Percentiles rank a stretch among this genome's conserved stretches.
phyloP scores from a whole-genome alignment of 495 filamentous ascomycete genomes.

The Penicillium manginii region DNA sequence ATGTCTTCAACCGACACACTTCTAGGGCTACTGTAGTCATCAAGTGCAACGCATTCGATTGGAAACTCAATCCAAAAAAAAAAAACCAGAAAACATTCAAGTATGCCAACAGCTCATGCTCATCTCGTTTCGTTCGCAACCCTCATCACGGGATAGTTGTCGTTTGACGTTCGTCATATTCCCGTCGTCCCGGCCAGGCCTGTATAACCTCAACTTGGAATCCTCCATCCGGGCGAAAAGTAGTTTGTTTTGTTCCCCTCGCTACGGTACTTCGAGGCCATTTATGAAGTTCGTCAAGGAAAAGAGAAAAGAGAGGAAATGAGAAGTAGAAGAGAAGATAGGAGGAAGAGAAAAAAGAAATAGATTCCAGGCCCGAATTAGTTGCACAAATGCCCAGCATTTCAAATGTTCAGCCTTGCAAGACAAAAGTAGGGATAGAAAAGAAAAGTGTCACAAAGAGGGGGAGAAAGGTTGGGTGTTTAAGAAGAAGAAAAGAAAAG shows the following conservation, averaged over 20 bases:
- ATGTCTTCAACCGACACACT: too few relatives aligned
- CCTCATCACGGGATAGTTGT: too few relatives aligned
- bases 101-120: too few relatives aligned
- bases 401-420: constrained; percentile 1
- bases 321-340: too few relatives aligned
- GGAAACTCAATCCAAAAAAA: background rate
- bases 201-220: too few relatives aligned
- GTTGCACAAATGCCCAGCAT: constrained; percentile 1
- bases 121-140: too few relatives aligned
- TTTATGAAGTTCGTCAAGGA: background rate
- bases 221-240: too few relatives aligned
- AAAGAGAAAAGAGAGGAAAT: background rate
- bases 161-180: too few relatives aligned
- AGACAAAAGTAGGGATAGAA: constrained; percentile 6
- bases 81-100: background rate
- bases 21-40: too few relatives aligned
- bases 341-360: constrained; percentile 8
- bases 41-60: background rate
- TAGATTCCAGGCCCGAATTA: constrained; percentile 14
- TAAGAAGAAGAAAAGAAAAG: background rate
- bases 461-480: background rate
- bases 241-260: too few relatives aligned
- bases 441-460: background rate
- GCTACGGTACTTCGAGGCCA: too few relatives aligned
- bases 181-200: too few relatives aligned